Evolutionary conservation across 164 flowering plant species (phyloP), one percentile per base, ranked within the genome.

Genomic region (Taxillus chinensis): DNA sequence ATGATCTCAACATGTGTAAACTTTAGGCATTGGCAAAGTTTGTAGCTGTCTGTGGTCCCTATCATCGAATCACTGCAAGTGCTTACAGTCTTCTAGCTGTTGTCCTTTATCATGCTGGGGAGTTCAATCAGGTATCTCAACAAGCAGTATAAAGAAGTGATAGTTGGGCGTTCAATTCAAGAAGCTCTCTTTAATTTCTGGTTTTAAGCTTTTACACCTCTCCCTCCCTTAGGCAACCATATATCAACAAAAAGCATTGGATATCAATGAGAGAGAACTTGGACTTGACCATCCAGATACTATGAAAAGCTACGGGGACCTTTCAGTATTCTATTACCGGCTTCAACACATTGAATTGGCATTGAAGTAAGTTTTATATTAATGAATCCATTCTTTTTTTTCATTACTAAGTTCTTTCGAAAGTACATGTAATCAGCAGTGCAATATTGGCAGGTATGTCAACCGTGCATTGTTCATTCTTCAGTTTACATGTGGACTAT

Each of bases 281-380:
- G 97, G 97, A 55, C 86, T 88, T 52, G 97, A 90, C 71, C 97
- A 90, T 69, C 97, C 97, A 5, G 97, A 90, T 66, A 90, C 97
- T 43, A 86, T 87, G 90, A 90, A 90, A 76, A 86, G 97, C 79
- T 90, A 90, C 64, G 97, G 97, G 57, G 97, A 90, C 74, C 95
- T 90, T 70, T 87, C 97, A 7, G 97, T 90, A n/a, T 90, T 90
- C 45, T 90, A 87, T 71, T 90, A 90, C 67, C 92, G 95, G 14
- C 90, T 90, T 59, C 95, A 90, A 62, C 86, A 90, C 72, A 82
- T 84, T 69, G 95, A 90, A 71, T 64, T 90, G 78, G 92, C 97
- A 66, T 64, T 90, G 71, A 90, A 86, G 97, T 90, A 77, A 83
- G 89, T 68, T 40, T 55, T 5, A 55, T n/a, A 55, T 40, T 58